Base-by-base conservation (phyloP, 805 yeast species). In the Metschnikowia amazonensis region DNA sequence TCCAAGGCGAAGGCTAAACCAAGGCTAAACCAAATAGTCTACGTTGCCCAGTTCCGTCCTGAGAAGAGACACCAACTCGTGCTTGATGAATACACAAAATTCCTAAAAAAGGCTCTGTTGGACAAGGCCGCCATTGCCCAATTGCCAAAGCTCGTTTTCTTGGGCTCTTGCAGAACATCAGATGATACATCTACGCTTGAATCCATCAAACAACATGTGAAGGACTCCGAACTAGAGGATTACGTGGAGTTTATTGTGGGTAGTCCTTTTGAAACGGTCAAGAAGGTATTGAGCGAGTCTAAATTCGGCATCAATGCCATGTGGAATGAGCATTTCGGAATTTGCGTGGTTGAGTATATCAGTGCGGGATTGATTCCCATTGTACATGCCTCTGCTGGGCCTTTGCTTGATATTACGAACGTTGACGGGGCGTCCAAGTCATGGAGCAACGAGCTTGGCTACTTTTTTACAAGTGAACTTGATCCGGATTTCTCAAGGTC, bases 251-350 rank as follows among this genome's bases (percentile, higher is more conserved):
- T 89, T 57, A 69, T 82, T 0, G 75, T 86, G 4, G 95, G 94
- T 65, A 84, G 92, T 23, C 75, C 88, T 8, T 87, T 87, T 67
- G 73, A 70, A 1, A 75, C 72, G 14, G 81, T 95, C 11, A 68
- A 79, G 43, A 59, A 66, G 24, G 74, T 79, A 44, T 69, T 95
- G 28, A 56, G 68, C 10, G 67, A 63, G 11, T 77, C 89, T 2
- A 77, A 81, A 21, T 81, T 80, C 58, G 99, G 99, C 4, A 70
- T 94, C 32, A 92, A 94, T 59, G 89, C 96, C 25, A 94, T 94
- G 99, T 94, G 99, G 99, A 94, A 94, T 66, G 99, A 94, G 69
- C 99, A 94, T 69, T 94, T 94, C 64, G 99, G 99, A 16, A 94
- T 94, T 58, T 92, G 96, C 1, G 92, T 94, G 4, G 99, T 94